A percentile compares a stretch with the other conserved stretches of the same genome.
Conservation (phyloP, 2,329 filamentous ascomycete species). For the Paecilomyces fulvus region DNA sequence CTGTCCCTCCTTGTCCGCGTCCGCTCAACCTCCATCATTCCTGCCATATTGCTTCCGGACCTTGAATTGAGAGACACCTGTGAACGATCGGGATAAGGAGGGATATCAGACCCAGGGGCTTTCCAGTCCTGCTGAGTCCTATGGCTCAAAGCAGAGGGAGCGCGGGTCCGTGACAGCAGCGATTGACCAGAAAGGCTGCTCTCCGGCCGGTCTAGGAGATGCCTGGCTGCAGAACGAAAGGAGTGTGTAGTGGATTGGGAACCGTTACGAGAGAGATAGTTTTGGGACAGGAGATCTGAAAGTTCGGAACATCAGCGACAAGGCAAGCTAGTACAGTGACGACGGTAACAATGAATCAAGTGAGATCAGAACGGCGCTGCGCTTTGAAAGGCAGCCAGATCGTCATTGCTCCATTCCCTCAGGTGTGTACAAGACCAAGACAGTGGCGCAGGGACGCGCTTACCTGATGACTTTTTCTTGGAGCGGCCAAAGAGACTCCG, state of each 20-base stretch:
- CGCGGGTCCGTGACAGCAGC: constrained; percentile 14
- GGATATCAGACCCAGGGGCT: constrained; percentile 10
- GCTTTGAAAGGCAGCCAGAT: background rate
- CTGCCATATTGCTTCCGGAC: constrained; percentile 45
- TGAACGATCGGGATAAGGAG: constrained; percentile 21
- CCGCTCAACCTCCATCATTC: constrained; percentile 66
- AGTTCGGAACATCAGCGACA: constrained; percentile 17
- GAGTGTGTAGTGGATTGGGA: constrained; percentile 24
- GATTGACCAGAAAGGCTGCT: constrained; percentile 21
- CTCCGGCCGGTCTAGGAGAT: constrained; percentile 18
- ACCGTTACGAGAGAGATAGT: constrained; percentile 15
- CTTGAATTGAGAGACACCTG: constrained; percentile 29
- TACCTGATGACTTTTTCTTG: constrained; percentile 26
- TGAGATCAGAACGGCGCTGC: constrained; percentile 1
- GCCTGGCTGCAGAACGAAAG: constrained; percentile 19
- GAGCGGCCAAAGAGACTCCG: constrained; percentile 29
- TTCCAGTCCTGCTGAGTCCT: constrained; percentile 12
- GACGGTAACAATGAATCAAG: constrained; percentile 5
- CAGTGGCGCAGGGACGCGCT: constrained; percentile 7
- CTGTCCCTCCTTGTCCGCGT: constrained; percentile 75
- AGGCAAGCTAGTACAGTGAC: constrained; percentile 4
- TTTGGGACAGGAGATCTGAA: constrained; percentile 13
- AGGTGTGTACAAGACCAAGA: background rate
- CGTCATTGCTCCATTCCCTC: background rate
- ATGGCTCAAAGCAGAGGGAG: constrained; percentile 16